These are phyloP conservation scores for Fusarium sp. DNA, from an alignment of 2,329 filamentous ascomycete species.

Conservation along the genomic window DNA sequence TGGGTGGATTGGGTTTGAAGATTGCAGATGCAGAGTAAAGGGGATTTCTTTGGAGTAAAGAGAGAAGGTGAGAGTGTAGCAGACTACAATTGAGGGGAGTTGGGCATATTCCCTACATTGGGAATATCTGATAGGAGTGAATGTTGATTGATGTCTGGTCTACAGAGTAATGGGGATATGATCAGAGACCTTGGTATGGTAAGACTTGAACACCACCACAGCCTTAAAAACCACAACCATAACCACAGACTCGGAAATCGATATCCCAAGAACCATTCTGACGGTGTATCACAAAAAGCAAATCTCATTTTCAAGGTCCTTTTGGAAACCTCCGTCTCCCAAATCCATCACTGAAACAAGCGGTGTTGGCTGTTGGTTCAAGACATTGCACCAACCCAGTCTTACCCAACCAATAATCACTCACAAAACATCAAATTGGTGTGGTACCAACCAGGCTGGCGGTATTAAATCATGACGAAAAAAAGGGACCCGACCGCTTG, in stretches of 20 bases:
- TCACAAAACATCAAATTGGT: background rate
- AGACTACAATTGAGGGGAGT: background rate
- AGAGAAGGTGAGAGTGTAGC: background rate
- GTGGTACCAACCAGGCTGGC: conserved; percentile 27
- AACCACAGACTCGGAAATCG: background rate
- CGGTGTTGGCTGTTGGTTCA: conserved; percentile 24
- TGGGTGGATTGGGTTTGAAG: background rate
- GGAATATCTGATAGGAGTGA: background rate
- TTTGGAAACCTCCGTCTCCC: conserved; percentile 1
- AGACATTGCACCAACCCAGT: background rate
- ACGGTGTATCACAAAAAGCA: background rate
- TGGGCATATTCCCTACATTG: background rate
- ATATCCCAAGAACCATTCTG: background rate
- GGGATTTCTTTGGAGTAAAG: background rate
- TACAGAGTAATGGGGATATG: background rate
- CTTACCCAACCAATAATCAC: background rate
- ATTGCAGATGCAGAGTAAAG: background rate
- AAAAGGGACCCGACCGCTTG: conserved; percentile 16
- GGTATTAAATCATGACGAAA: background rate
- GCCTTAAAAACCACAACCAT: background rate
- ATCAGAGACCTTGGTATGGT: background rate
- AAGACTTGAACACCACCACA: background rate
- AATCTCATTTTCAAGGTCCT: conserved; percentile 25
- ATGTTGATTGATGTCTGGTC: background rate
- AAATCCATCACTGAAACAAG: conserved; percentile 10